Base-by-base conservation (phyloP, 2,329 filamentous ascomycete species). In the Neofusicoccum ribis region DNA sequence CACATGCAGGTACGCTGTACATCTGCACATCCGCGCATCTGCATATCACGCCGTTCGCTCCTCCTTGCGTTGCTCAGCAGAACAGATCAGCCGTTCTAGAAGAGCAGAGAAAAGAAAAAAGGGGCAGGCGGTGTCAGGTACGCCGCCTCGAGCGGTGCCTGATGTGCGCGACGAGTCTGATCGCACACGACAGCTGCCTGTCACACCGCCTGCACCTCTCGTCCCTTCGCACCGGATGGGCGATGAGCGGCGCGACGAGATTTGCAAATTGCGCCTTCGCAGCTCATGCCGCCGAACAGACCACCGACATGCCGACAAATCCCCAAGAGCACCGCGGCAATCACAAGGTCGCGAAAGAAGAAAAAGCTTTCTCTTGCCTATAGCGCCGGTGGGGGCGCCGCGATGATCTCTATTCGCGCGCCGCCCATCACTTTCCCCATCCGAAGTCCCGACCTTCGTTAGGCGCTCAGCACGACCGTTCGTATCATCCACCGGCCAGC, bases 361-460 rank as follows among this genome's bases (percentile, higher is more conserved):
- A 37, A 17, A 52, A 52, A 37, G 34, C 31, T 39, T 52, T 37
- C 27, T 31, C 47, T 60, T 60, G 27, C 31, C 56, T 60, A 60
- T 60, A 47, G 41, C 20, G 41, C 15, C 23, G 41, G 56, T 60
- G 56, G 41, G 31, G 56, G 17, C 56, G 27, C 3, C 7, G n/a
- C 56, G 56, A 60, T 60, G 56, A 60, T 60, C 56, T 46, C 56
- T 60, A 60, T 60, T 46, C 56, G 27, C 41, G 41, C 43, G 27
- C 27, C 36, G 56, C 23, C 2, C n/a, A 60, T 60, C 56, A 37
- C 56, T 60, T 47, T 23, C 56, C n/a, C 23, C 23, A 59, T 34
- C 2, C 14, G 27, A 5, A 5, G 39, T 43, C 20, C 11, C n/a
- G 6, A 20, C 6, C 5, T 44, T 31, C 9, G 47, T 27, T 12